These are phyloP conservation scores for Naganishia liquefaciens DNA, from an alignment of 1,284 basidiomycete species.

Conservation along the genomic window DNA sequence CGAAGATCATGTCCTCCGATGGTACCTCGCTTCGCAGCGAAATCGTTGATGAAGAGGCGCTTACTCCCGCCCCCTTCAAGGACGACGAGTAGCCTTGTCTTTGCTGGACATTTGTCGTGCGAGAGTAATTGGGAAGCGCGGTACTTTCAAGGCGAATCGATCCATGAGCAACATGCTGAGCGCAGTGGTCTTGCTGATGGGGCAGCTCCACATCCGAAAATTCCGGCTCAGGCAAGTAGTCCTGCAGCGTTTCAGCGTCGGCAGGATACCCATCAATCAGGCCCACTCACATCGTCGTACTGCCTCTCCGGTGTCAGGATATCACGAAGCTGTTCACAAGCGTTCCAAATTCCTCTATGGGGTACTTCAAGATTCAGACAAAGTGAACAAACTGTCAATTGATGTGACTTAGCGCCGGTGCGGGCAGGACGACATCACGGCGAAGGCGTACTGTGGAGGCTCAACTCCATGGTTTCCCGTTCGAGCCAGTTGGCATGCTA, in stretches of 20 bases:
- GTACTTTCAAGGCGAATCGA: no score
- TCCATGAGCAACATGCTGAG: no score
- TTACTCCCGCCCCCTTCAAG: background rate
- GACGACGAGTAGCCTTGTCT: background rate
- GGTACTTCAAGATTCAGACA: slow-evolving; percentile 22
- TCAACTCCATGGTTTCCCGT: slow-evolving; percentile 6
- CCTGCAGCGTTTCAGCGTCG: background rate
- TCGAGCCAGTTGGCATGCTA: slow-evolving; percentile 21
- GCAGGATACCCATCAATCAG: background rate
- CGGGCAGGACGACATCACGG: no score
- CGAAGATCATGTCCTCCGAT: slow-evolving; percentile 18
- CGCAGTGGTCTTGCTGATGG: background rate
- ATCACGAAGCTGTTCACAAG: slow-evolving; percentile 14
- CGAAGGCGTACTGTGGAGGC: slow-evolving; percentile 13
- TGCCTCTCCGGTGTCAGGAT: slow-evolving; percentile 21
- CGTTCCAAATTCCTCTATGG: slow-evolving; percentile 15
- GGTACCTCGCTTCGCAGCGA: no score
- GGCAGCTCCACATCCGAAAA: slow-evolving; percentile 1
- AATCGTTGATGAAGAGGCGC: background rate
- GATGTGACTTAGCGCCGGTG: no score
- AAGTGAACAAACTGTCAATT: slow-evolving; percentile 25
- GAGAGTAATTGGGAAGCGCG: no score
- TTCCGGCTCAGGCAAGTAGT: slow-evolving; percentile 4
- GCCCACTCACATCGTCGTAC: slow-evolving; percentile 26
- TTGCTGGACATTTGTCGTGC: background rate